These are phyloP conservation scores for Colletotrichum sp. DNA, from an alignment of 2,329 filamentous ascomycete genomes.

Conservation along the genomic window DNA sequence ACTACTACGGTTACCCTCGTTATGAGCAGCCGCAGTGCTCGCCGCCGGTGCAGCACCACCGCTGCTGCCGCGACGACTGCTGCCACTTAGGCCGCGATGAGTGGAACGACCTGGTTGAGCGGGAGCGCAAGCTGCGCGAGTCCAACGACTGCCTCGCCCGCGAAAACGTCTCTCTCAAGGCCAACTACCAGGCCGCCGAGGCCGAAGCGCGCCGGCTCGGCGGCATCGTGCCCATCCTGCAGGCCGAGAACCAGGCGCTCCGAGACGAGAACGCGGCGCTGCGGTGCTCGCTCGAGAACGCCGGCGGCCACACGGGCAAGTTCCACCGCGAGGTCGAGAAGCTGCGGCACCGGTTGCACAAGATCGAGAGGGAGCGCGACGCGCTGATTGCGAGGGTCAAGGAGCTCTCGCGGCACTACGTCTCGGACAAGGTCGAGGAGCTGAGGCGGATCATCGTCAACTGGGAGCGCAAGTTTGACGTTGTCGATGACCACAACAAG, in stretches of 20 bases:
- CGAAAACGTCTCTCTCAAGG: constrained; percentile 37
- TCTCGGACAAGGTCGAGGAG: constrained; percentile 32
- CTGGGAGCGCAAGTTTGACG: constrained; percentile 33
- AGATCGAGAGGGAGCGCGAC: constrained; percentile 42
- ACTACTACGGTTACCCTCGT: constrained; percentile 33
- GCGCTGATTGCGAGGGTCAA: constrained; percentile 35
- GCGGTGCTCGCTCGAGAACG: constrained; percentile 38
- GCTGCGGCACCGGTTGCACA: constrained; percentile 36
- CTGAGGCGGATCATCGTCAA: constrained; percentile 36
- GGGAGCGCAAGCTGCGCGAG: constrained; percentile 39
- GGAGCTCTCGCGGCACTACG: constrained; percentile 36
- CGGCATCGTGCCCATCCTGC: constrained; percentile 38
- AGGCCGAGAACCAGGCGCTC: constrained; percentile 40
- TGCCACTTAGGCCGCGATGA: constrained; percentile 39
- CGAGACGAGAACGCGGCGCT: constrained; percentile 43
- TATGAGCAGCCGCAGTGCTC: constrained; percentile 20
- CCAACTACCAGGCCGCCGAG: constrained; percentile 37
- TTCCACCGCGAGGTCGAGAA: constrained; percentile 36
- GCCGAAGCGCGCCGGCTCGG: constrained; percentile 38
- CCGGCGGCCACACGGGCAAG: constrained; percentile 32
- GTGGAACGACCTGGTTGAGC: constrained; percentile 40
- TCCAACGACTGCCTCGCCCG: constrained; percentile 35
- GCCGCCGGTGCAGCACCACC: background rate
- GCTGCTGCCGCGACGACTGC: constrained; percentile 33
- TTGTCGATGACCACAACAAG: constrained; percentile 21